Conservation (phyloP, 805 yeast species). For the Starmerella vitae region DNA sequence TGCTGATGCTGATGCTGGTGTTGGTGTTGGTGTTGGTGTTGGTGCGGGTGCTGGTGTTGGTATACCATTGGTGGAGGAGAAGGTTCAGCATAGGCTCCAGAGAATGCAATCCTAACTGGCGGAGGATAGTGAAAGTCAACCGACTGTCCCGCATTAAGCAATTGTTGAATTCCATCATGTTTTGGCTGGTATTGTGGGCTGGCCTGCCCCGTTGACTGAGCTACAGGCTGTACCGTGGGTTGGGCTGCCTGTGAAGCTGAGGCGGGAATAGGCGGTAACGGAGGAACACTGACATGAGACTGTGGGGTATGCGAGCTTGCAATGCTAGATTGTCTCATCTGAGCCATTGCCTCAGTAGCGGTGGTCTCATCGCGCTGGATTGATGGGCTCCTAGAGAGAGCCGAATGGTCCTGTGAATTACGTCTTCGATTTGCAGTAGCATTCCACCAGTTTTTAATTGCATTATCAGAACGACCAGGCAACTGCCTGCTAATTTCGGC, state of each 20-base stretch:
- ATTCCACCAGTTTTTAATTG: slow-evolving; percentile 93
- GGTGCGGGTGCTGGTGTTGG: slow-evolving; percentile 1
- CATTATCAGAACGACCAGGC: slow-evolving; percentile 79
- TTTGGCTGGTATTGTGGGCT: neutral
- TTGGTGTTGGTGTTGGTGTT: neutral
- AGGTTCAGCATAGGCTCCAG: slow-evolving; percentile 16
- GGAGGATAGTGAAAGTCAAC: slow-evolving; percentile 4
- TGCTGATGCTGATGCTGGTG: slow-evolving; percentile 2
- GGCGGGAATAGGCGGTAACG: neutral
- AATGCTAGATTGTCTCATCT: neutral
- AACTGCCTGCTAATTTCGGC: slow-evolving; percentile 84
- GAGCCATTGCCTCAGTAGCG: neutral
- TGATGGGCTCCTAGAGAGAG: neutral
- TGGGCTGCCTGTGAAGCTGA: neutral
- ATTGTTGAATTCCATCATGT: neutral
- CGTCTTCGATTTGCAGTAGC: slow-evolving; percentile 82
- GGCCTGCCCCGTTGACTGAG: neutral
- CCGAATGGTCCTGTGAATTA: slow-evolving; percentile 10
- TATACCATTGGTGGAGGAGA: neutral
- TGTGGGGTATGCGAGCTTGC: neutral
- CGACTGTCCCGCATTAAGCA: neutral
- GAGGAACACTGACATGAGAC: neutral
- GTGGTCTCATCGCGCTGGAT: neutral
- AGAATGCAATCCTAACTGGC: slow-evolving; percentile 16
- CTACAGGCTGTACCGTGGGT: neutral